phyloP scores from a whole-genome alignment of 768 basidiomycete species.

The Calocera cornea region DNA sequence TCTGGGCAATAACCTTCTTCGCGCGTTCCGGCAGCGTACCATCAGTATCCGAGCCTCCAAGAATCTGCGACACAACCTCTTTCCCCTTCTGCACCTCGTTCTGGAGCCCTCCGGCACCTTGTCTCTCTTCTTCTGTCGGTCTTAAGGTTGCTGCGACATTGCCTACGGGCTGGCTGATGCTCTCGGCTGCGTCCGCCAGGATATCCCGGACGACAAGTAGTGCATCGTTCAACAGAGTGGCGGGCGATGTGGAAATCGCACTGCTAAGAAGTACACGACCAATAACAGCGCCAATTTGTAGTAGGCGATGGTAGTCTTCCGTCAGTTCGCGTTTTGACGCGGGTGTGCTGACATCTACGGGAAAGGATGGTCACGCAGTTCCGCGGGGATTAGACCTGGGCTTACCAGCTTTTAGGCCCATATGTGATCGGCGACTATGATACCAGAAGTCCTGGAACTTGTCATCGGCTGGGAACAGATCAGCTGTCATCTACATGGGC shows the following conservation, averaged over 20 bases:
- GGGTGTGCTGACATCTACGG: not conserved
- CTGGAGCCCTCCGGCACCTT: not conserved
- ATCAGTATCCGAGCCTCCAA: not conserved
- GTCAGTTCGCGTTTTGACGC: not conserved
- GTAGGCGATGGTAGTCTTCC: not conserved
- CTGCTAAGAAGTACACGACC: not conserved
- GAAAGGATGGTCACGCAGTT: not conserved
- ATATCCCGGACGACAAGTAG: not conserved
- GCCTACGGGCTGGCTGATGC: not conserved
- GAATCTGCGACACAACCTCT: not conserved
- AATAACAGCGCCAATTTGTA: not conserved
- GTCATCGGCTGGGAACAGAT: not conserved
- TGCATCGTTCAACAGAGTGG: not conserved
- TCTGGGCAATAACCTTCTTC: not conserved
- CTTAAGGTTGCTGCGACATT: not conserved
- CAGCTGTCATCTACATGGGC: not conserved
- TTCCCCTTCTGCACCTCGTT: not conserved
- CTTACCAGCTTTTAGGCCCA: not conserved
- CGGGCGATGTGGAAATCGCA: not conserved
- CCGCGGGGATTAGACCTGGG: not conserved
- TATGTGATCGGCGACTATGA: not conserved
- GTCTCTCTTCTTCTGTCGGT: not conserved
- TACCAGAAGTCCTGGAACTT: not conserved
- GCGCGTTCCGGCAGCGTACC: not conserved
- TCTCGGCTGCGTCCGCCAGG: not conserved